Percentiles rank a stretch among this genome's conserved stretches.
These are phyloP conservation scores for Podosphaera fusca DNA, from an alignment of 2,329 filamentous ascomycete species.

Conservation along the genomic window DNA sequence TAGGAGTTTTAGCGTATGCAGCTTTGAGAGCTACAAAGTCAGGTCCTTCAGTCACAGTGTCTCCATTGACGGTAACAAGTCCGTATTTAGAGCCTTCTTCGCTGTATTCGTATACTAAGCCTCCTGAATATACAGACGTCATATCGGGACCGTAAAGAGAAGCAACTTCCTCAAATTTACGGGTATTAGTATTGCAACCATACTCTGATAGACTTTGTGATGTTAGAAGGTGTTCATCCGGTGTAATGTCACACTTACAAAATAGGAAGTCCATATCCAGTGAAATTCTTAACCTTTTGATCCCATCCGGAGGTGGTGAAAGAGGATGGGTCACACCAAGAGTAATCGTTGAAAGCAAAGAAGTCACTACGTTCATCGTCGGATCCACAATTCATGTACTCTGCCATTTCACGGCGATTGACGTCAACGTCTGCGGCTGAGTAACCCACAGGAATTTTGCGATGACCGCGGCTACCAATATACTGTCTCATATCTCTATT, in stretches of 20 bases:
- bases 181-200: slow-evolving; percentile 62
- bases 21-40: slow-evolving; percentile 27
- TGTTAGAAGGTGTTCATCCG: background rate
- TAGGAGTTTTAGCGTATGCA: slow-evolving; percentile 21
- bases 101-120: slow-evolving; percentile 88
- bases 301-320: slow-evolving; percentile 41
- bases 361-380: slow-evolving; percentile 44
- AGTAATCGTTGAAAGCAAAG: slow-evolving; percentile 44
- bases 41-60: slow-evolving; percentile 18
- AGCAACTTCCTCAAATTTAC: slow-evolving; percentile 57
- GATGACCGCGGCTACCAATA: slow-evolving; percentile 23
- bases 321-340: slow-evolving; percentile 37
- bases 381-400: slow-evolving; percentile 52
- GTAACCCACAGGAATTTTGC: slow-evolving; percentile 32
- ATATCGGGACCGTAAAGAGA: slow-evolving; percentile 66
- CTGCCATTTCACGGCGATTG: slow-evolving; percentile 44
- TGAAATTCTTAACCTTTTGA: slow-evolving; percentile 43
- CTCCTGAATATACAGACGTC: slow-evolving; percentile 78
- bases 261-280: slow-evolving; percentile 43
- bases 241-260: slow-evolving; percentile 9
- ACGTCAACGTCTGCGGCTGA: slow-evolving; percentile 42
- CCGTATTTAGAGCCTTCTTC: slow-evolving; percentile 60
- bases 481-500: slow-evolving; percentile 33
- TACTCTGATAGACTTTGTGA: slow-evolving; percentile 49
- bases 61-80: slow-evolving; percentile 14